A percentile compares a stretch with the other conserved stretches of the same genome.
Conservation (phyloP, 2,329 filamentous ascomycete species). For the Tricladium varicosporioides region DNA sequence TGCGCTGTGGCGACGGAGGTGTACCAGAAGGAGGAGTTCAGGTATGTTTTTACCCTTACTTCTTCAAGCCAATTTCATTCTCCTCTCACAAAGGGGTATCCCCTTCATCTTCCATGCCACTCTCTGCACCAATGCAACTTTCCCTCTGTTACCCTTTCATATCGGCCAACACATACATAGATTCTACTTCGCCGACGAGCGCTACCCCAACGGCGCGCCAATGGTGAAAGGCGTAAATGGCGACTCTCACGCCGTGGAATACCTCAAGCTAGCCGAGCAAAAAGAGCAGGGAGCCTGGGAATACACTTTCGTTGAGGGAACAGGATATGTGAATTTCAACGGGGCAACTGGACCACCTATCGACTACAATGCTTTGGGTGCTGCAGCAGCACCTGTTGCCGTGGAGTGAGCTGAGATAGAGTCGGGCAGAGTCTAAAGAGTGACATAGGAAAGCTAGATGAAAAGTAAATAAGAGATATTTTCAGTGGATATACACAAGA, state of each 20-base stretch:
- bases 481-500: too few species aligned
- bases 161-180: neutral
- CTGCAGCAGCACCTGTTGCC: too few species aligned
- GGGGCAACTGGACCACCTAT: neutral
- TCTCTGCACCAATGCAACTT: neutral
- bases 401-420: too few species aligned
- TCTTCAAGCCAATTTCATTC: neutral
- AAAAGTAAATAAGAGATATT: too few species aligned
- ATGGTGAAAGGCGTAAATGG: constrained; percentile 35
- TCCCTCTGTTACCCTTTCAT: too few species aligned
- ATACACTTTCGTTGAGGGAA: constrained; percentile 43
- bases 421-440: too few species aligned
- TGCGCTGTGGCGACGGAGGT: constrained; percentile 29
- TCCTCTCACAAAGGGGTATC: too few species aligned
- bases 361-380: neutral
- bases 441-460: too few species aligned
- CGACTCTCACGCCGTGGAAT: constrained; percentile 42
- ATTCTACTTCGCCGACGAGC: constrained; percentile 52
- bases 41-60: constrained; percentile 27
- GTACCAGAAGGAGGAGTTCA: constrained; percentile 36
- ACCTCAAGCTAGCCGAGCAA: constrained; percentile 38
- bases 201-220: constrained; percentile 40
- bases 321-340: constrained; percentile 23
- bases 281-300: constrained; percentile 43
- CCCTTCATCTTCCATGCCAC: neutral